phyloP scores from a whole-genome alignment of 2,329 filamentous ascomycete species.

The Calycina herbarum region DNA sequence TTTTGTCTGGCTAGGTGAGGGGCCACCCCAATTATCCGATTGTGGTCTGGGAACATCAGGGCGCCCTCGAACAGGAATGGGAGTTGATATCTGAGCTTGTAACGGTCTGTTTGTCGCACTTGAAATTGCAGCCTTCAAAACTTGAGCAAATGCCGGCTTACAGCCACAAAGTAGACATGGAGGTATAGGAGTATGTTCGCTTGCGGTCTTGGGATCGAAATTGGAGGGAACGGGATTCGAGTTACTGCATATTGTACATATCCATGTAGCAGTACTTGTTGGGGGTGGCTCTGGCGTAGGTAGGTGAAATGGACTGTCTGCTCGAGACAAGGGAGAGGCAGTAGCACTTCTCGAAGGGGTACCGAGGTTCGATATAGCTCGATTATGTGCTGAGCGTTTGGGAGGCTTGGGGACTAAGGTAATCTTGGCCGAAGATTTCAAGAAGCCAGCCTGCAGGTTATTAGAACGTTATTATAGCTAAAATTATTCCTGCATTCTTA shows the following conservation, averaged over 20 bases:
- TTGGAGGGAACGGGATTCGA: constrained; percentile 91
- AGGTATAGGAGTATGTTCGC: constrained; percentile 74
- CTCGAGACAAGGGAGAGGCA: constrained; percentile 47
- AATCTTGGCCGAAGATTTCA: constrained; percentile 93
- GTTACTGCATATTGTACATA: constrained; percentile 94
- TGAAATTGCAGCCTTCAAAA: constrained; percentile 83
- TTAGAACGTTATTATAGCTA: constrained; percentile 24
- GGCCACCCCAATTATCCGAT: constrained; percentile 26
- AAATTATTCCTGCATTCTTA: constrained; percentile 39
- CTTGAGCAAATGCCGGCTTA: constrained; percentile 77
- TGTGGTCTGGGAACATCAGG: constrained; percentile 27
- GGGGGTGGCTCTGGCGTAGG: constrained; percentile 49
- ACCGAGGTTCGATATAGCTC: constrained; percentile 49
- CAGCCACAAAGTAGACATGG: constrained; percentile 94
- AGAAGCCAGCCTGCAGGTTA: constrained; percentile 70
- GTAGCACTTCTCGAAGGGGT: constrained; percentile 48
- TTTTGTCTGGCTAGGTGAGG: constrained; percentile 9
- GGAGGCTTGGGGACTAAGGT: constrained; percentile 80
- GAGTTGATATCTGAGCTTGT: constrained; percentile 31
- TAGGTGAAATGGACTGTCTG: constrained; percentile 46
- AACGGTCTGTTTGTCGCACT: constrained; percentile 61
- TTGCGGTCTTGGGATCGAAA: constrained; percentile 83
- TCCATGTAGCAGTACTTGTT: constrained; percentile 75
- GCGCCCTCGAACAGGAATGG: constrained; percentile 34
- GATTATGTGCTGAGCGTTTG: constrained; percentile 62